Evolutionary conservation across 371 early-diverging fungal genomes (phyloP).

Genomic region (Conidiobolus incongruus): DNA sequence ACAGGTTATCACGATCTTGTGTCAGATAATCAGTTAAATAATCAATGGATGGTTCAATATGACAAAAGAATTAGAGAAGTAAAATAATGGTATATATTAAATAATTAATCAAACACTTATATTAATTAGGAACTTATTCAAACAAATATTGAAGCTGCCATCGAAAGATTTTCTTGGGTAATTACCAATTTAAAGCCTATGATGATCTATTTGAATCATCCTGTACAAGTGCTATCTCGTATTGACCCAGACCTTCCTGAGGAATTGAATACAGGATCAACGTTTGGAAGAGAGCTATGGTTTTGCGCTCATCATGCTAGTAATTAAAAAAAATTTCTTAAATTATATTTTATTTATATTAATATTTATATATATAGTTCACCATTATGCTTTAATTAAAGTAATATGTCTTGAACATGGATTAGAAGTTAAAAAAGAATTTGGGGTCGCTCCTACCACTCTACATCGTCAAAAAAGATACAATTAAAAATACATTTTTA

Average conservation of each 20-base stretch:
- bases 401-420: conserved; percentile 11
- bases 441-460: conserved; percentile 17
- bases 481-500: too few species aligned
- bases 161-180: conserved; percentile 3
- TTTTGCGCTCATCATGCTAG: conserved; percentile 11
- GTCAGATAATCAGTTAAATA: background rate
- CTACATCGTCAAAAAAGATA: background rate
- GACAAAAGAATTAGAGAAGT: conserved; percentile 10
- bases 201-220: background rate
- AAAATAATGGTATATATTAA: background rate
- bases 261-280: conserved; percentile 4
- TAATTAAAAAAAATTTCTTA: background rate
- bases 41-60: conserved; percentile 7
- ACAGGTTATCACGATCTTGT: background rate
- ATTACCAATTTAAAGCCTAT: background rate
- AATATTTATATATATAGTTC: conserved; percentile 5
- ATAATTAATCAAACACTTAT: background rate
- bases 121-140: conserved; percentile 4
- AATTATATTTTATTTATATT: background rate
- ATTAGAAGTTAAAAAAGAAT: conserved; percentile 6
- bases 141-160: conserved; percentile 2
- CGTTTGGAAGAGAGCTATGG: conserved; percentile 14
- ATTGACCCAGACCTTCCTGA: background rate
- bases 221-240: conserved; percentile 1
- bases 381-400: conserved; percentile 16